These are phyloP conservation scores for Ceratobasidium papillatum DNA, from an alignment of 1,284 basidiomycete genomes.

Conservation along the genomic window DNA sequence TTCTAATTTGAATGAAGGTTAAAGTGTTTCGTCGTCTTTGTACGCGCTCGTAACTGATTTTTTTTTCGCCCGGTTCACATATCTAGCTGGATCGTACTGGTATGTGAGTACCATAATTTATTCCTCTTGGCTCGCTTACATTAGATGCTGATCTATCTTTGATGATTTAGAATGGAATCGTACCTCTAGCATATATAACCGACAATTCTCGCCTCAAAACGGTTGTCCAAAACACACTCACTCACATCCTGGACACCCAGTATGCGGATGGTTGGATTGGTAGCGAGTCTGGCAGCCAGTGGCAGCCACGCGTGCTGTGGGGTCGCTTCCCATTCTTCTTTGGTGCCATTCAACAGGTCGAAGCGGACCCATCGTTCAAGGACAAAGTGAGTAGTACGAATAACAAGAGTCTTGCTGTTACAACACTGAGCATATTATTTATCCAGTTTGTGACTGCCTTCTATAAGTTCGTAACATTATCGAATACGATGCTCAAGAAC, in stretches of 20 bases:
- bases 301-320: slow-evolving; percentile 34
- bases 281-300: slow-evolving; percentile 14
- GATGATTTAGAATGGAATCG: slow-evolving; percentile 23
- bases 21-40: neutral
- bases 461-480: slow-evolving; percentile 37
- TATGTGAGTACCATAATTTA: slow-evolving; percentile 21
- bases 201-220: slow-evolving; percentile 31
- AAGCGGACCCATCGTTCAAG: slow-evolving; percentile 28
- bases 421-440: neutral
- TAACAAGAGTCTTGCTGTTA: neutral
- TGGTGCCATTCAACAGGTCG: slow-evolving; percentile 32
- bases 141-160: neutral
- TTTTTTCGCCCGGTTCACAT: neutral
- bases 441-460: slow-evolving; percentile 34
- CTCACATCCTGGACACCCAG: slow-evolving; percentile 24
- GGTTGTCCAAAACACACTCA: slow-evolving; percentile 24
- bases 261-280: slow-evolving; percentile 34
- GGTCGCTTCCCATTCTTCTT: slow-evolving; percentile 38
- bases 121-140: neutral
- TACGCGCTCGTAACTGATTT: neutral
- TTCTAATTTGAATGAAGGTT: slow-evolving; percentile 37
- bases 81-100: slow-evolving; percentile 37
- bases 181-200: slow-evolving; percentile 26
- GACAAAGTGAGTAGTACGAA: neutral
- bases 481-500: slow-evolving; percentile 32